phyloP scores from a whole-genome alignment of 176 grass and related monocot genomes.

The Carex cristatella region DNA sequence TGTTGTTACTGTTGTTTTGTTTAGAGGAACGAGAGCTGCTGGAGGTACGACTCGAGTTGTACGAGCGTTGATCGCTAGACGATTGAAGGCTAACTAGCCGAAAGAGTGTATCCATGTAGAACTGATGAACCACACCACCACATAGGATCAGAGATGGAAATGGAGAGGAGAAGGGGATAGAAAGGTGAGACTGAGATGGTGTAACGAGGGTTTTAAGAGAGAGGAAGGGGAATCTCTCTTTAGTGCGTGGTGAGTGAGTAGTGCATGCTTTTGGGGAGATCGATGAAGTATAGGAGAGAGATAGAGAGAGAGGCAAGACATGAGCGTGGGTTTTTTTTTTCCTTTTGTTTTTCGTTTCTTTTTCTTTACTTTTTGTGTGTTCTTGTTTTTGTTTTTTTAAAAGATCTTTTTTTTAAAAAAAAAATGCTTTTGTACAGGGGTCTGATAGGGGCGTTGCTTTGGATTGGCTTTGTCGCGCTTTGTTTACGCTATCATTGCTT shows the following conservation, averaged over 20 bases:
- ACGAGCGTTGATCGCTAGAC: constrained; percentile 69
- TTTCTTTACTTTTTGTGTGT: constrained; percentile 1
- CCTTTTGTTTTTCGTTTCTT: neutral
- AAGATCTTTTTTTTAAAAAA: neutral
- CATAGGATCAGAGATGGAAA: constrained; percentile 21
- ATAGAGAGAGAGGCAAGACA: neutral
- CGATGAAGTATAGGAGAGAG: constrained; percentile 1
- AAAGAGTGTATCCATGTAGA: constrained; percentile 95
- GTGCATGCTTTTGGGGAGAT: constrained; percentile 24
- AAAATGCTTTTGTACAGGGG: constrained; percentile 18
- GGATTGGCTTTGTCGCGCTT: constrained; percentile 28
- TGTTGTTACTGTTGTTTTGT: constrained; percentile 62
- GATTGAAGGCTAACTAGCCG: constrained; percentile 92
- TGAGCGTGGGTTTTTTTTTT: neutral
- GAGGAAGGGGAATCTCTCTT: constrained; percentile 11
- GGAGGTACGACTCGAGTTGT: constrained; percentile 82
- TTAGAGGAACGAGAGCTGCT: constrained; percentile 72
- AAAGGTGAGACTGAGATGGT: neutral
- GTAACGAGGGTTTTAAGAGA: constrained; percentile 21
- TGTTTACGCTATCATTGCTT: constrained; percentile 25
- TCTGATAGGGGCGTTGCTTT: constrained; percentile 23
- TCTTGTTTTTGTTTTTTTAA: constrained; percentile 9
- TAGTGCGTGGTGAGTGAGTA: constrained; percentile 23
- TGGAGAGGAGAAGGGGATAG: neutral
- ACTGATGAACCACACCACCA: constrained; percentile 16